A percentile compares a stretch with the other conserved stretches of the same genome.
Evolutionary conservation across 2,329 filamentous ascomycete genomes (phyloP).

Genomic region (Exophiala bonariae): DNA sequence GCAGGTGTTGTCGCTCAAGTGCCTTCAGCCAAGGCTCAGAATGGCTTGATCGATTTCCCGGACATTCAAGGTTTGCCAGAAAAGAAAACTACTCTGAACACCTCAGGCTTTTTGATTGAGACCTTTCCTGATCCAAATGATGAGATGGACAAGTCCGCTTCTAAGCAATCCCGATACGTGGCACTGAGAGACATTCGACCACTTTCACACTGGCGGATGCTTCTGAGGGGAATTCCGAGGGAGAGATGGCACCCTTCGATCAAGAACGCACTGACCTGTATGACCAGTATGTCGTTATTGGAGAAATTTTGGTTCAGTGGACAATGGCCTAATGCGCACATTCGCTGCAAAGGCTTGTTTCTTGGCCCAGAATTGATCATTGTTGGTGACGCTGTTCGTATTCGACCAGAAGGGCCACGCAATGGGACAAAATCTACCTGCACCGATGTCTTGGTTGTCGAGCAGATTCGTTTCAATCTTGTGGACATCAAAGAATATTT

Average conservation of each 20-base stretch:
- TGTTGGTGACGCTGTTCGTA: conserved; percentile 55
- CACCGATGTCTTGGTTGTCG: conserved; percentile 56
- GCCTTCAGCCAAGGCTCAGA: conserved; percentile 38
- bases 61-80: conserved; percentile 46
- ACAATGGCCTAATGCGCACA: conserved; percentile 53
- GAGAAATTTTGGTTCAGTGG: conserved; percentile 56
- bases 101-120: conserved; percentile 59
- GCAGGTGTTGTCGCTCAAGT: conserved; percentile 57
- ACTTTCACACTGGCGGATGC: conserved; percentile 54
- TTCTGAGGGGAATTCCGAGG: conserved; percentile 43
- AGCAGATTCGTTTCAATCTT: conserved; percentile 53
- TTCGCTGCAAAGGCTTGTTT: conserved; percentile 57
- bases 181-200: conserved; percentile 56
- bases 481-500: conserved; percentile 48
- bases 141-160: conserved; percentile 49
- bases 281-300: conserved; percentile 54
- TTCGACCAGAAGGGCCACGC: conserved; percentile 47
- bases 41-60: conserved; percentile 37
- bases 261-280: conserved; percentile 52
- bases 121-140: conserved; percentile 54
- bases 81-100: conserved; percentile 46
- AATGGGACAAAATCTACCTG: no score
- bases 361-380: conserved; percentile 58
- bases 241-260: conserved; percentile 55
- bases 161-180: conserved; percentile 57